Conservation (phyloP, 2,329 filamentous ascomycete species). For the Cladophialophora bantiana region DNA sequence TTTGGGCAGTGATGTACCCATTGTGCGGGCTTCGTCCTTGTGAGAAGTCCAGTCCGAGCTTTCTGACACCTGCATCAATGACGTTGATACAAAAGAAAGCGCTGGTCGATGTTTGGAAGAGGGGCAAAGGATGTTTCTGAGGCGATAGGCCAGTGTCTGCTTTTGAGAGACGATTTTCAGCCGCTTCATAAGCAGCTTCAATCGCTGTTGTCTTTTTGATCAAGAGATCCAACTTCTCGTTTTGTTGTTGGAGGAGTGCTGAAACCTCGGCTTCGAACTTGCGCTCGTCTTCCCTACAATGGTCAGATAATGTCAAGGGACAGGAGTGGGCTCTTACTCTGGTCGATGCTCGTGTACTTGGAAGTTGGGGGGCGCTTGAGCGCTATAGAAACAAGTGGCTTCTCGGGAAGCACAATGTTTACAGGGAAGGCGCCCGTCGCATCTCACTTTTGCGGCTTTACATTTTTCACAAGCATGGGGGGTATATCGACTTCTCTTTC, state of each 20-base stretch:
- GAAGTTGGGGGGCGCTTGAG: constrained; percentile 20
- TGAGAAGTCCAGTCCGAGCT: background rate
- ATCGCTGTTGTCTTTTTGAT: constrained; percentile 18
- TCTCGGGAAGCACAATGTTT: constrained; percentile 22
- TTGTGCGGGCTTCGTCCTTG: background rate
- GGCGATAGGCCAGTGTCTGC: constrained; percentile 1
- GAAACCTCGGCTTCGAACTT: constrained; percentile 9
- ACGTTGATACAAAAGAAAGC: constrained; percentile 28
- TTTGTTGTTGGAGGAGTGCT: constrained; percentile 15
- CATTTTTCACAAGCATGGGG: constrained; percentile 26
- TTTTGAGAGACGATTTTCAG: background rate
- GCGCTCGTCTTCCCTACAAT: constrained; percentile 8
- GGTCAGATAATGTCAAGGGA: constrained; percentile 1
- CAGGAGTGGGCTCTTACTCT: constrained; percentile 9
- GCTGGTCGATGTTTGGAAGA: constrained; percentile 23
- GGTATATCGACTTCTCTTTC: constrained; percentile 26
- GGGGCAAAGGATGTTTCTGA: constrained; percentile 16
- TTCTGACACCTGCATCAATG: constrained; percentile 10
- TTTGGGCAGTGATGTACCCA: background rate
- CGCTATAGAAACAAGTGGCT: constrained; percentile 16
- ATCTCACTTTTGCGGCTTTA: constrained; percentile 23
- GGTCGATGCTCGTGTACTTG: constrained; percentile 8
- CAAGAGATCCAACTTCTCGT: constrained; percentile 24
- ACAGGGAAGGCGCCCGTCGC: constrained; percentile 25
- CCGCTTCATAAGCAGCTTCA: constrained; percentile 10